phyloP scores from a whole-genome alignment of 805 yeast genomes.

The Pichia rugopelliculosa region DNA sequence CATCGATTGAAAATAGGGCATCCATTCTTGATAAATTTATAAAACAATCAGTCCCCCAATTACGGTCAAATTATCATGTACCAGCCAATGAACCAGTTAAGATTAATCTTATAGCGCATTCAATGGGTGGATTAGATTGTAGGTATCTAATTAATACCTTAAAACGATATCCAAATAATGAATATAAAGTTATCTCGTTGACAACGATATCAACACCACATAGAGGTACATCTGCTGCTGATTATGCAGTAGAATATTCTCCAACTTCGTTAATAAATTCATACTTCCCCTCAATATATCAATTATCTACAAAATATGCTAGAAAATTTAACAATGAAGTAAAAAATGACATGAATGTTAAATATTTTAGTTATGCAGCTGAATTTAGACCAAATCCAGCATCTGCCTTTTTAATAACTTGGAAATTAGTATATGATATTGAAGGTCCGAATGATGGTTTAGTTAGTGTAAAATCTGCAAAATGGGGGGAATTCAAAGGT shows the following conservation, averaged over 20 bases:
- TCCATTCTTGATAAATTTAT: conserved; percentile 46
- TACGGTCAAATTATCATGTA: conserved; percentile 20
- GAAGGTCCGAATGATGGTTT: conserved; percentile 76
- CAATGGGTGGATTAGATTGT: conserved; percentile 92
- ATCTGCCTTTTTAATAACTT: conserved; percentile 54
- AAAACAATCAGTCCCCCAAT: conserved; percentile 15
- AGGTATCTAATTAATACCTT: conserved; percentile 58
- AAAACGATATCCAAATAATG: conserved; percentile 26
- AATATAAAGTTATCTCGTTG: conserved; percentile 49
- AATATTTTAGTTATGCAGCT: conserved; percentile 82
- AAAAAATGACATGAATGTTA: conserved; percentile 50
- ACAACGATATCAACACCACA: conserved; percentile 90
- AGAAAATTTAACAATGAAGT: conserved; percentile 45
- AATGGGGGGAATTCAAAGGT: conserved; percentile 82
- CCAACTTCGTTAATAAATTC: conserved; percentile 16
- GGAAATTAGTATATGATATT: conserved; percentile 47
- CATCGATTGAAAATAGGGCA: conserved; percentile 66
- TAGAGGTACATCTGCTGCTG: conserved; percentile 79
- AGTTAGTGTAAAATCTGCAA: conserved; percentile 68
- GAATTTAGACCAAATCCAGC: conserved; percentile 53
- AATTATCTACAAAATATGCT: conserved; percentile 55
- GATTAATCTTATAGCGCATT: conserved; percentile 76
- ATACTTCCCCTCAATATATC: conserved; percentile 41
- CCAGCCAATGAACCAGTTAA: conserved; percentile 33
- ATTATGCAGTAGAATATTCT: conserved; percentile 38